phyloP scores from a whole-genome alignment of 768 basidiomycete species.

The Holtermannia corniformis region DNA sequence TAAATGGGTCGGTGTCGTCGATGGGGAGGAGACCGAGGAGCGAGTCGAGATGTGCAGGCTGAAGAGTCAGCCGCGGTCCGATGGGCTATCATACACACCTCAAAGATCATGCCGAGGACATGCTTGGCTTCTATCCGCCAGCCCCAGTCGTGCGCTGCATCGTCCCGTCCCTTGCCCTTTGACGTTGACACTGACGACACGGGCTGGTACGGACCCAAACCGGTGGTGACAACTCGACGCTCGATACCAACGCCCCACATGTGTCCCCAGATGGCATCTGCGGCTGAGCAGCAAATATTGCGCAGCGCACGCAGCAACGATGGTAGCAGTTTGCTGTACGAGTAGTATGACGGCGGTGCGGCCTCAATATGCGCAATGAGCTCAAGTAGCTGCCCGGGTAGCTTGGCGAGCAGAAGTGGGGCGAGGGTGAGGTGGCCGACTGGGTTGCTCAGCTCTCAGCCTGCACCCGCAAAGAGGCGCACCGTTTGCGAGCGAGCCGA shows the following conservation, averaged over 20 bases:
- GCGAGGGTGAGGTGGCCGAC: constrained; percentile 26
- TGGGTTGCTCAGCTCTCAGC: constrained; percentile 3
- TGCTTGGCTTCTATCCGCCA: constrained; percentile 16
- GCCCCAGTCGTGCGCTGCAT: constrained; percentile 1
- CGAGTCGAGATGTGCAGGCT: constrained; percentile 23
- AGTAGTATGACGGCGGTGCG: neutral
- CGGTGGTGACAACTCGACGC: constrained; percentile 13
- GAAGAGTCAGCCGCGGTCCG: neutral
- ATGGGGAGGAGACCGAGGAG: constrained; percentile 22
- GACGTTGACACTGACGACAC: neutral
- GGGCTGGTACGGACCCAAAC: constrained; percentile 12
- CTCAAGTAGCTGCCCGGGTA: constrained; percentile 14
- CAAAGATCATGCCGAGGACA: constrained; percentile 17
- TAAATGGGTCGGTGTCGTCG: neutral
- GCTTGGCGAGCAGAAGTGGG: constrained; percentile 16
- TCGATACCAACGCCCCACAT: constrained; percentile 38
- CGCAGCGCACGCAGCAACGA: constrained; percentile 29
- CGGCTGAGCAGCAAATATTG: constrained; percentile 31
- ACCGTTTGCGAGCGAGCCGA: constrained; percentile 38
- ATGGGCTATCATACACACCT: constrained; percentile 13
- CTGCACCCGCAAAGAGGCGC: neutral
- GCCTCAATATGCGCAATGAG: constrained; percentile 9
- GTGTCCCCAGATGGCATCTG: constrained; percentile 36
- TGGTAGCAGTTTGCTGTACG: constrained; percentile 17
- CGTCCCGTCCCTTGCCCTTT: constrained; percentile 1